phyloP scores from a whole-genome alignment of 2,329 filamentous ascomycete genomes.

The Cladorrhinum sp. region DNA sequence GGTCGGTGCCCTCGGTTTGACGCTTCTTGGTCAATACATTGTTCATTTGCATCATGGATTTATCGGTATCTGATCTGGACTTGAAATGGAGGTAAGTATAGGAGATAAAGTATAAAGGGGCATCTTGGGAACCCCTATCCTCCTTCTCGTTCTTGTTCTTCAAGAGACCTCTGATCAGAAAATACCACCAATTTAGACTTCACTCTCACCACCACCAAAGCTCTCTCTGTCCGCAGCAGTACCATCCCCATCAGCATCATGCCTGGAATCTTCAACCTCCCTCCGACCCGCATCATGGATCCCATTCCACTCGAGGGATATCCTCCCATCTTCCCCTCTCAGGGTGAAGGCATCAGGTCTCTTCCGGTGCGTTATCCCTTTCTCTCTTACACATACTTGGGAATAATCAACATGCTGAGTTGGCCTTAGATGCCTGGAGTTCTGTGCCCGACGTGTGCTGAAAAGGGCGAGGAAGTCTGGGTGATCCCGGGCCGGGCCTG shows the following conservation, averaged over 20 bases:
- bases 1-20: not conserved
- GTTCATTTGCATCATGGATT: not conserved
- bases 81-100: too few relatives aligned
- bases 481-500: constrained; percentile 24
- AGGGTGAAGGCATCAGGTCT: constrained; percentile 12
- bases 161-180: not conserved
- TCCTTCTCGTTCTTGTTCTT: not conserved
- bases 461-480: constrained; percentile 25
- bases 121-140: not conserved
- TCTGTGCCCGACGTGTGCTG: constrained; percentile 20
- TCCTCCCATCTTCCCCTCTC: not conserved
- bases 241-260: not conserved
- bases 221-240: too few relatives aligned
- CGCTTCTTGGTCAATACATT: not conserved
- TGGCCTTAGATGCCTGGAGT: constrained; percentile 18
- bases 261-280: not conserved
- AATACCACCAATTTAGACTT: too few relatives aligned
- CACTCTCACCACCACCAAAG: too few relatives aligned
- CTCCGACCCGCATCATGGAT: not conserved
- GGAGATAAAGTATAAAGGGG: not conserved
- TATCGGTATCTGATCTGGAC: too few relatives aligned
- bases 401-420: too few relatives aligned
- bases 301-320: not conserved
- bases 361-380: constrained; percentile 7
- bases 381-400: not conserved